Base-by-base conservation (phyloP, 257 asterid species). In the Nicotiana tomentosiformis region DNA sequence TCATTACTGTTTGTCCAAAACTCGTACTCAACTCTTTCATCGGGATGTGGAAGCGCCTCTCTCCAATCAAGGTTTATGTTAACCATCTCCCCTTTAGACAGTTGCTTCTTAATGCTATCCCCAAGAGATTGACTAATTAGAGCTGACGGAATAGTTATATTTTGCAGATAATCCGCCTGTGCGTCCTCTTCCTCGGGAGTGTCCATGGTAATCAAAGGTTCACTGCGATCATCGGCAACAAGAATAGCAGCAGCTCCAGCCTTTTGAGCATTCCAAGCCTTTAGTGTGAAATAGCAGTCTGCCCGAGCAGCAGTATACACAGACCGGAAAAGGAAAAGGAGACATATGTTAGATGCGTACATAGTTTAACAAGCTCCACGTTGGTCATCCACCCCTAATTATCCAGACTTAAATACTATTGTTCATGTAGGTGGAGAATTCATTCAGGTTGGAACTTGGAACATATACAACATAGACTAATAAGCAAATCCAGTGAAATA, bases 1-100 rank as follows among this genome's bases (percentile, higher is more conserved):
- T 93, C 98, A 53, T 95, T 95, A 80, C 98, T 93, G 84, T 95
- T 95, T 1, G 98, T 93, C 98, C 98, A 95, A 76, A 95, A 90
- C 88, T 95, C 98, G 0, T 92, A 95, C 86, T 95, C 98, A 57
- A 95, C 98, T 77, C 99, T 91, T 78, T 95, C 99, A 84, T 95
- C 99, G 29, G 99, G 99, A 87, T 95, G 98, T 0, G 99, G 99
- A 82, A 95, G 98, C 82, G 98, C 91, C 90, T 95, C 99, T 83
- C 93, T 90, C 99, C 99, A 95, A 85, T 95, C 99, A 85, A 95
- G 97, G 84, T 90, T 90, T 83, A 95, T 83, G 87, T 46, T 90
- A 51, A 95, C 98, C 94, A 93, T 91, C 82, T 91, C 93, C 53
- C 95, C 97, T 43, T 89, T 89, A 1, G 94, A 79, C 43, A 95